Base-by-base conservation (phyloP, 352 stramenopile species). In the Globisporangium heterothallicum region DNA sequence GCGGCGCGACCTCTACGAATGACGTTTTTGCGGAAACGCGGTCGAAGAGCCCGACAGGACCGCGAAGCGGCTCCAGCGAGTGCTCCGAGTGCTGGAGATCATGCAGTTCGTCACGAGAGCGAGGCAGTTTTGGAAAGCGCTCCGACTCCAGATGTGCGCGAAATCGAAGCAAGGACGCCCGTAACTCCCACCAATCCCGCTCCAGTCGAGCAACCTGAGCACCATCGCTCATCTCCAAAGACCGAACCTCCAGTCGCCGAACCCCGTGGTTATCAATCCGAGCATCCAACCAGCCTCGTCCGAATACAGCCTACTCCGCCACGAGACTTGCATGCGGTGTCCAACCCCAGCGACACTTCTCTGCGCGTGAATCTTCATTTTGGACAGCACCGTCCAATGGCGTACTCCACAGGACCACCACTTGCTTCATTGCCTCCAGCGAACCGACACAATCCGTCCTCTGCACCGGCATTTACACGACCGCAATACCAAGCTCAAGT, bases 1-100 rank as follows among this genome's bases (percentile, higher is more conserved):
- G 26, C 63, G 22, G 55, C 59, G 13, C 65, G 79, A 4, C 79
- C 79, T 5, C 56, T 90, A 7, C 55, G 42, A 16, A 59, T 90
- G 25, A 68, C 59, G 25, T 74, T 90, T 42, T 38, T 24, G 26
- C 50, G 27, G 9, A 40, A 26, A 29, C 50, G 19, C 22, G 8
- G 10, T 41, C 18, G 19, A 53, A 44, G 21, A 24, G 9, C 9
- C 47, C 49, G n/a, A 24, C 32, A 46, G 7, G 9, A 35, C 7
- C 18, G 18, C 24, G 41, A 46, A 25, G 19, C 14, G 18, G 41
- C 41, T 25, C 10, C 6, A n/a, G 6, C 0, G 24, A 7, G 2
- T 46, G 14, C 6, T 4, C 32, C 14, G 32, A 38, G 32, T 38
- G n/a, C n/a, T 10, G 12, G n/a, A 16, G 12, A n/a, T 16, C n/a